Evolutionary conservation across 129 eudicot genomes (phyloP), one percentile per base, ranked within the genome.

Genomic region (Flaveria linearis): DNA sequence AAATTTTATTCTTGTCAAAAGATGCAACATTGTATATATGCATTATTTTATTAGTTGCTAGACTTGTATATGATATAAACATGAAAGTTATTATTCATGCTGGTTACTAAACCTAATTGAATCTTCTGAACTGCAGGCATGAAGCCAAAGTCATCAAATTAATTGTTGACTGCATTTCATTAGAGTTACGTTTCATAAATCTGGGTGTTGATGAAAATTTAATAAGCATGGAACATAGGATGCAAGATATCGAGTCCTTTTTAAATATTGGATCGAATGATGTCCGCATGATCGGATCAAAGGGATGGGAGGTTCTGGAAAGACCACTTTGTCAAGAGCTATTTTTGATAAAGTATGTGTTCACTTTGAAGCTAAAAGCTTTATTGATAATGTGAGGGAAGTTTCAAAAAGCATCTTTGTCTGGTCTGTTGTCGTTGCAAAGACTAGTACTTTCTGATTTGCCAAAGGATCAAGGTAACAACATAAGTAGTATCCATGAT

Each of bases 291-390:
- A 50, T 72, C 0, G 78, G 13, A 72, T 73, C 12, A 8, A 36
- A 50, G 83, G 83, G 23, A 63, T 64, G 63, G 74, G 79, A 33
- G 79, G 74, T 7, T 23, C 39, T 11, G 83, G 83, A 6, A 80
- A 80, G 77, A 72, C 78, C 22, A 63, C 83, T 49, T 10, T 79
- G 58, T 78, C 78, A 0, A 61, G 68, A 50, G 66, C 78, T 4
- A 8, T 65, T 52, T 62, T 50, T 16, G 74, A 73, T 30, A 42
- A 33, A 65, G 10, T 73, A 13, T 53, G 4, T 5, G 2, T 17
- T 8, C 10, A 53, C 14, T 80, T 80, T 20, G 78, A 80, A 63
- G 79, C 74, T 41, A 73, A 13, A 9, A 55, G 78, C 76, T 52
- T 72, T 33, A 51, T 72, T 12, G 76, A 33, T 51, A 72, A 72